Evolutionary conservation across 768 basidiomycete species (phyloP).

Genomic region (Leccinum broughii): DNA sequence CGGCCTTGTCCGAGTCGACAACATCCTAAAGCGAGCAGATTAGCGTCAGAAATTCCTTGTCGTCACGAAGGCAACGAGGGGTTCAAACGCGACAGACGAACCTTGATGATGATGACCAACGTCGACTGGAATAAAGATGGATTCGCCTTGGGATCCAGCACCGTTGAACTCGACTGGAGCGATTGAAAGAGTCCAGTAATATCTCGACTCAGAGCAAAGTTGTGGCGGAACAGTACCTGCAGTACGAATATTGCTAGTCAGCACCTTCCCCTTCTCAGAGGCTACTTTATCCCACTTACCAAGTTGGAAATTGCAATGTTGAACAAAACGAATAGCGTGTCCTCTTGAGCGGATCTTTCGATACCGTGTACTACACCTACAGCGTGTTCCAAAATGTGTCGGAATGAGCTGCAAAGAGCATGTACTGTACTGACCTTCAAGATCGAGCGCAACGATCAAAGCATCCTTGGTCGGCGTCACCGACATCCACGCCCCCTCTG

Average conservation of each 20-base stretch:
- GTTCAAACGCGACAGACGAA: constrained; percentile 1
- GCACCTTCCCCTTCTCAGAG: no score
- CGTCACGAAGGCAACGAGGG: neutral
- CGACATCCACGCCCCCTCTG: constrained; percentile 69
- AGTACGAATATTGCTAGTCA: neutral
- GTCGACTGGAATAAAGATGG: constrained; percentile 59
- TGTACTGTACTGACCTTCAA: constrained; percentile 46
- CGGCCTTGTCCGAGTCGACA: constrained; percentile 57
- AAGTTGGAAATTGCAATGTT: constrained; percentile 67
- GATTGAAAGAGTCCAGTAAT: constrained; percentile 64
- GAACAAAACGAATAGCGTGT: constrained; percentile 61
- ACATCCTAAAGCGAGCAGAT: constrained; percentile 47
- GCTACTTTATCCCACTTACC: constrained; percentile 40
- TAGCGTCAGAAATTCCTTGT: neutral
- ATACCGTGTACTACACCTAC: constrained; percentile 57
- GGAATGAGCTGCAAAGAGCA: neutral
- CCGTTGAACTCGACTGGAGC: constrained; percentile 55
- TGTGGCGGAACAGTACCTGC: constrained; percentile 65
- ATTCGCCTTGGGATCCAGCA: constrained; percentile 59
- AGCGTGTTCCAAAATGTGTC: neutral
- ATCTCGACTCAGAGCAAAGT: constrained; percentile 61
- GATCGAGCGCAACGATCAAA: constrained; percentile 60
- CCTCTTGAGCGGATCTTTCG: constrained; percentile 63
- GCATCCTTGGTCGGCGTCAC: constrained; percentile 57
- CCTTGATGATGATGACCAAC: constrained; percentile 65